phyloP scores from a whole-genome alignment of 441 rosid genomes.

The Corymbia calophylla region DNA sequence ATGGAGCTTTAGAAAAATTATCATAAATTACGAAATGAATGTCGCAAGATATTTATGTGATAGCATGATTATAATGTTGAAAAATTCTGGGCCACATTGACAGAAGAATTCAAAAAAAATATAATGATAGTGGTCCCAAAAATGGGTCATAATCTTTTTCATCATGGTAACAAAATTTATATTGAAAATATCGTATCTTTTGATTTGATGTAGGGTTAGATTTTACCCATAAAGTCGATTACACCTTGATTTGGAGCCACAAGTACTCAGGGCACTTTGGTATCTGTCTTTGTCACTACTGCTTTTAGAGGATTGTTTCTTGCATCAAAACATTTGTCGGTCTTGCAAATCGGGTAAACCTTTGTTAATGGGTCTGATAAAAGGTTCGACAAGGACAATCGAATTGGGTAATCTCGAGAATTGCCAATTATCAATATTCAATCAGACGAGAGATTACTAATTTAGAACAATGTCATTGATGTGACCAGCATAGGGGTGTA shows the following conservation, averaged over 20 bases:
- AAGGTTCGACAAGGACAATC: neutral
- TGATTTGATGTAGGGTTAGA: neutral
- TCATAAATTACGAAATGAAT: neutral
- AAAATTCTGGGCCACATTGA: neutral
- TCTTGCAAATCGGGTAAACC: neutral
- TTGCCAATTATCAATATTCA: too few relatives aligned
- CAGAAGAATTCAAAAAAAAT: neutral
- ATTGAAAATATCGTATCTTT: neutral
- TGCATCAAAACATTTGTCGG: accelerated
- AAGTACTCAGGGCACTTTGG: too few relatives aligned
- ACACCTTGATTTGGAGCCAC: too few relatives aligned
- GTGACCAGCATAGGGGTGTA: accelerated
- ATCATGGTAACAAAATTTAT: neutral
- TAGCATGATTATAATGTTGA: neutral
- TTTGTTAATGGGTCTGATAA: too few relatives aligned
- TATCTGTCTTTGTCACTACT: neutral
- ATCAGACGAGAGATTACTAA: neutral
- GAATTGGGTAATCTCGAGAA: neutral
- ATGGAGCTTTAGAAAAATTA: neutral
- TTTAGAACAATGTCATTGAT: neutral
- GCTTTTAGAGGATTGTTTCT: neutral
- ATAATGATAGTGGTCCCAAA: neutral
- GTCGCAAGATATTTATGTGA: neutral
- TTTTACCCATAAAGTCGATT: neutral
- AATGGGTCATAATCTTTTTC: neutral